phyloP scores from a whole-genome alignment of 805 yeast genomes.

The Saturnispora dispora region DNA sequence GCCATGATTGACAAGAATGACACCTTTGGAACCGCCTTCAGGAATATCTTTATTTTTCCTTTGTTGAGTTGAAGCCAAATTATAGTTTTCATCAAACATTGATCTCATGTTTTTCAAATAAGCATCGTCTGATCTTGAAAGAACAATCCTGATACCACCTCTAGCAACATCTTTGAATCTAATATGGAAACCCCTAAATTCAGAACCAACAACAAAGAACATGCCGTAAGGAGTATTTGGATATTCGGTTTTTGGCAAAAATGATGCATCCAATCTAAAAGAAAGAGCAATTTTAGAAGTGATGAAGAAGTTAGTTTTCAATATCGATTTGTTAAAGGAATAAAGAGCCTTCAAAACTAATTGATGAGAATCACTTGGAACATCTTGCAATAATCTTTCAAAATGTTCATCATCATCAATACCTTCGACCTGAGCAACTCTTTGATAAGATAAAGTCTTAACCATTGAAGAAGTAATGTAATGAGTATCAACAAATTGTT shows the following conservation, averaged over 20 bases:
- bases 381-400: constrained; percentile 52
- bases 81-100: constrained; percentile 92
- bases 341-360: constrained; percentile 69
- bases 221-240: constrained; percentile 91
- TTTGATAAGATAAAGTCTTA: constrained; percentile 77
- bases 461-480: constrained; percentile 65
- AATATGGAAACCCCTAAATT: constrained; percentile 94
- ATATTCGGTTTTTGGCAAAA: constrained; percentile 78
- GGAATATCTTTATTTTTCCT: constrained; percentile 96
- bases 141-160: constrained; percentile 95
- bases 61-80: constrained; percentile 93
- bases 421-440: constrained; percentile 69
- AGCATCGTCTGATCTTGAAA: constrained; percentile 76
- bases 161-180: constrained; percentile 95
- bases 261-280: constrained; percentile 79
- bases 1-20: constrained; percentile 68
- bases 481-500: constrained; percentile 86
- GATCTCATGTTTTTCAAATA: constrained; percentile 78
- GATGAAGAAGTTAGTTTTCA: constrained; percentile 89
- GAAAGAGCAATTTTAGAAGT: constrained; percentile 93
- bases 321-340: constrained; percentile 73
- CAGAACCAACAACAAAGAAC: constrained; percentile 92
- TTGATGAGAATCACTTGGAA: constrained; percentile 73
- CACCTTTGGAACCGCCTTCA: constrained; percentile 99
- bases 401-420: constrained; percentile 71